A percentile compares a stretch with the other conserved stretches of the same genome.
Evolutionary conservation across 148 eudicot genomes (phyloP).

Genomic region (Arctostaphylos glauca): DNA sequence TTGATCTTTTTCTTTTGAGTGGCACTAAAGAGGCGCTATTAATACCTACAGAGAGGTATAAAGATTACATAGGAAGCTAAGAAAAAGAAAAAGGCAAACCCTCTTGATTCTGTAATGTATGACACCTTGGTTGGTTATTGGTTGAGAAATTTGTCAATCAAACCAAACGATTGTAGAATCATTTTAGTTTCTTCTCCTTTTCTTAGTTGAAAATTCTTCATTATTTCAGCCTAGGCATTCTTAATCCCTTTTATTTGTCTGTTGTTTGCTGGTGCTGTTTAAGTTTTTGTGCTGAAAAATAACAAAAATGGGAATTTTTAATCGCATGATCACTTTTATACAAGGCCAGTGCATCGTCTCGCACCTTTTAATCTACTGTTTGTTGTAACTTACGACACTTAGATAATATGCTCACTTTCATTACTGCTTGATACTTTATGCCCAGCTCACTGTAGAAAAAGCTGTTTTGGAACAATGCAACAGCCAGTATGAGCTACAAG

Average conservation of each 20-base stretch:
- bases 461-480: conserved; percentile 90
- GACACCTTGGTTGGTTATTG: background rate
- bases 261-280: background rate
- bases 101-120: background rate
- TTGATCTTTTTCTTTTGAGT: background rate
- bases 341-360: background rate
- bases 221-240: background rate
- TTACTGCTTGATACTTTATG: conserved; percentile 21
- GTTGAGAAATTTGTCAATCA: background rate
- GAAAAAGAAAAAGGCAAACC: background rate
- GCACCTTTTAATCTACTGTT: background rate
- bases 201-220: background rate
- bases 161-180: background rate
- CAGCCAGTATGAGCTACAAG: conserved; percentile 96
- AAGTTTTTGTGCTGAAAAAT: background rate
- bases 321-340: background rate
- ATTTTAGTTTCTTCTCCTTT: background rate
- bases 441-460: conserved; percentile 89
- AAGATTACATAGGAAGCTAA: background rate
- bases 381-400: background rate
- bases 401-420: background rate
- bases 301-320: background rate
- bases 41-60: background rate
- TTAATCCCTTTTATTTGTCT: background rate
- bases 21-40: background rate